A percentile compares a stretch with the other conserved stretches of the same genome.
These are phyloP conservation scores for Marchantia polymorpha DNA, from an alignment of 225 moss, liverwort and hornwort genomes.

Conservation along the genomic window DNA sequence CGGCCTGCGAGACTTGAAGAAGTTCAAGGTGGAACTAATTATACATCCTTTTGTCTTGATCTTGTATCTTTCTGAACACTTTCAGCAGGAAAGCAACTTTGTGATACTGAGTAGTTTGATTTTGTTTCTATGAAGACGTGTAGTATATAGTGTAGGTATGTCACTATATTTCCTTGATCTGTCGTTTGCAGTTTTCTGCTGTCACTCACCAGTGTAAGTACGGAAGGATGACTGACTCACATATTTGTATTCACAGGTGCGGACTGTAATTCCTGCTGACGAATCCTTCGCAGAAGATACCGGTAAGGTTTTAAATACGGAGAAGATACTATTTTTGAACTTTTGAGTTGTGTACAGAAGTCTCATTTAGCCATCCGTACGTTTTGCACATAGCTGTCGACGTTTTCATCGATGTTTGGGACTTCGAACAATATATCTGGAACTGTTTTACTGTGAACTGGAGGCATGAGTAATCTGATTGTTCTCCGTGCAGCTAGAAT, in stretches of 20 bases:
- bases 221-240: constrained; percentile 26
- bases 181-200: constrained; percentile 12
- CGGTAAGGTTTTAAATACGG: constrained; percentile 39
- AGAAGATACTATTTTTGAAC: too few species aligned
- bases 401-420: background rate
- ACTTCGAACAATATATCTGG: background rate
- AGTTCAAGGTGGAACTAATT: constrained; percentile 55
- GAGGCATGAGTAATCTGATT: too few species aligned
- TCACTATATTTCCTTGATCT: constrained; percentile 1
- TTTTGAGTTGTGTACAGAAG: too few species aligned
- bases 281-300: constrained; percentile 91
- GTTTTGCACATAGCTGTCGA: too few species aligned
- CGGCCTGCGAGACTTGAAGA: constrained; percentile 80
- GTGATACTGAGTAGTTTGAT: background rate
- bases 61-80: too few species aligned
- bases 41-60: background rate
- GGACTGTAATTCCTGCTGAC: constrained; percentile 80
- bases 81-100: background rate
- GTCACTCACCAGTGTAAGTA: constrained; percentile 7
- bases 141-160: background rate
- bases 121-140: background rate
- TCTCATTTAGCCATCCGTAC: background rate
- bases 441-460: too few species aligned
- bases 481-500: constrained; percentile 69
- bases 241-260: constrained; percentile 48